Base-by-base conservation (phyloP, 1,139 yeast species). In the Suhomyces bribrorum region DNA sequence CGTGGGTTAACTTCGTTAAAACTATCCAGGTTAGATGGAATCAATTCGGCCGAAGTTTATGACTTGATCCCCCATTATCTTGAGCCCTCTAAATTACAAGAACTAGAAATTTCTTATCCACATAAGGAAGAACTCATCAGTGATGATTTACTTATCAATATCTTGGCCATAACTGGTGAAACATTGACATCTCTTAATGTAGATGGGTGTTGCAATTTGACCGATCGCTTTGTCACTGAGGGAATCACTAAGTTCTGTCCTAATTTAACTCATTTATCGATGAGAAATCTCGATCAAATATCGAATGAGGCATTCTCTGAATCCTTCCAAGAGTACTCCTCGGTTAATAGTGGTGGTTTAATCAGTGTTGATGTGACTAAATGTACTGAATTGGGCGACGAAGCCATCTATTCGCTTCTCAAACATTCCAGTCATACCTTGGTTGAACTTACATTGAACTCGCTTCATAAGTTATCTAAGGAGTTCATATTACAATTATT, bases 81-180 rank as follows among this genome's bases (percentile, higher is more conserved):
- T 26, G 41, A 53, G 20, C 48, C 62, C 1, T 63, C 71, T 2
- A 64, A 62, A 5, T 64, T 92, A 36, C 71, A 72, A 12, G 70
- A 73, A 15, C 61, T 92, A 29, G 92, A 85, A 46, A 58, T 92
- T 1, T 74, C 88, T n/a, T 75, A 80, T 51, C 92, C 92, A 0
- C 66, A 72, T 39, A 67, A 70, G 36, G 86, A 79, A 44, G 83
- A 83, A 13, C 69, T 89, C 24, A 69, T 89, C 0, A 83, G 81
- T 38, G 94, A 86, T 54, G 86, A 84, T n/a, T 58, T 81, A 15
- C 40, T 88, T 7, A 73, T 82, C n/a, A 80, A 80, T 36, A 62
- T 87, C 2, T 55, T 87, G 36, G 76, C 83, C 3, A 69, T 74
- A 13, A 73, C 81, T 27, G 92, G 95, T 4, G 75, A 75, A n/a